Conservation (phyloP, 2,329 filamentous ascomycete species). For the Uncinocarpus reesii region DNA sequence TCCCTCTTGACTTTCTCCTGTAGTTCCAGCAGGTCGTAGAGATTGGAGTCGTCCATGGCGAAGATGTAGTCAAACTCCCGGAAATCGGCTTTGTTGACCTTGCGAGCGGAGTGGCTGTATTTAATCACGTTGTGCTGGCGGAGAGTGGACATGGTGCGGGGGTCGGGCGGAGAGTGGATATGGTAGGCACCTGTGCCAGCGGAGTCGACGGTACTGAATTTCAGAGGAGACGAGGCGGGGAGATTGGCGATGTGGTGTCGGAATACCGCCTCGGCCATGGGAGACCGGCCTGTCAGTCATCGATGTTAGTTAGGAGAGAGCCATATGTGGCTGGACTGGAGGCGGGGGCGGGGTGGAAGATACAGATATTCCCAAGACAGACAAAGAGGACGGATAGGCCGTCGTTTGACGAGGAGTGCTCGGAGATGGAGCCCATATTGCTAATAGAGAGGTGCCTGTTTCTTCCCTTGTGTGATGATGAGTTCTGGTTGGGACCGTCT, state of each 20-base stretch:
- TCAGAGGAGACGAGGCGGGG: conserved; percentile 43
- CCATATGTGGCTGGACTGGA: conserved; percentile 5
- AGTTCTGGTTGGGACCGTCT: too few relatives aligned
- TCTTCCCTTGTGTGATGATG: too few relatives aligned
- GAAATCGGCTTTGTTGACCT: conserved; percentile 65
- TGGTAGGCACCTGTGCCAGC: conserved; percentile 90
- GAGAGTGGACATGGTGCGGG: conserved; percentile 72
- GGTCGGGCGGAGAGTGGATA: conserved; percentile 62
- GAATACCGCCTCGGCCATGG: conserved; percentile 96
- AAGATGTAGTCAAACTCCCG: conserved; percentile 83
- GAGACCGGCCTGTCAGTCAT: conserved; percentile 56
- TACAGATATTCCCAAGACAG: conserved; percentile 92
- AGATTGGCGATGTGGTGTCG: conserved; percentile 53
- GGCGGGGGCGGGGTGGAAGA: conserved; percentile 23
- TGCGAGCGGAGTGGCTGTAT: conserved; percentile 67
- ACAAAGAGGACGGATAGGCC: conserved; percentile 74
- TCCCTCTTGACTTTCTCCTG: conserved; percentile 41
- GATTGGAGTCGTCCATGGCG: conserved; percentile 82
- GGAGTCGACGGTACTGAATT: conserved; percentile 64
- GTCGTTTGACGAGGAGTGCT: background rate
- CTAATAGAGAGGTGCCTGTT: too few relatives aligned
- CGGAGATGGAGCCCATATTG: background rate
- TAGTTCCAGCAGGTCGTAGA: conserved; percentile 56
- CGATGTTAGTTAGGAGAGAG: background rate
- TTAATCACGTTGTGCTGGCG: conserved; percentile 61